Evolutionary conservation across 2,329 filamentous ascomycete genomes (phyloP).

Genomic region (Penicillium sp.): DNA sequence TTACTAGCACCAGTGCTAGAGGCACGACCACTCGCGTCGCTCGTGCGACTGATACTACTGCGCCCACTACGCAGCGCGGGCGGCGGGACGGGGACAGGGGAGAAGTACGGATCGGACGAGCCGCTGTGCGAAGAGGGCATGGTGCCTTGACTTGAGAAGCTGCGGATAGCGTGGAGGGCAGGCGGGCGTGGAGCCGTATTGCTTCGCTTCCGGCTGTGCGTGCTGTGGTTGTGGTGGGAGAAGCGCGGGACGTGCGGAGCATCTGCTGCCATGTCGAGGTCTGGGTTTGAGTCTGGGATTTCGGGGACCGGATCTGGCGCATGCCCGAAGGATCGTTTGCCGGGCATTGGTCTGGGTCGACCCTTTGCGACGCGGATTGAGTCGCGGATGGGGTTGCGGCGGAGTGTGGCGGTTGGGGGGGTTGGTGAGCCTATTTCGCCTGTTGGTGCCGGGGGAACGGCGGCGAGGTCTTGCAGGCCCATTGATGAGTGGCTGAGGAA

Average conservation of each 20-base stretch:
- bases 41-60: slow-evolving; percentile 56
- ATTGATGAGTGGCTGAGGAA: slow-evolving; percentile 92
- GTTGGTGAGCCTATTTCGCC: slow-evolving; percentile 41
- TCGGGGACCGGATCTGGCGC: slow-evolving; percentile 38
- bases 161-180: slow-evolving; percentile 68
- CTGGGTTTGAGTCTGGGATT: slow-evolving; percentile 27
- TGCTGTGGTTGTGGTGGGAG: slow-evolving; percentile 63
- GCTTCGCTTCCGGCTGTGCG: slow-evolving; percentile 85
- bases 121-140: slow-evolving; percentile 54
- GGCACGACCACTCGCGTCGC: slow-evolving; percentile 52
- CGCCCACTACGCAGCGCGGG: slow-evolving; percentile 38
- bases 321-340: slow-evolving; percentile 45
- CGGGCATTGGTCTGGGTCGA: slow-evolving; percentile 53
- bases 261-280: slow-evolving; percentile 46
- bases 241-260: slow-evolving; percentile 59
- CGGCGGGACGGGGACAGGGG: slow-evolving; percentile 28
- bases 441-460: slow-evolving; percentile 58
- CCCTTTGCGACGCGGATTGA: slow-evolving; percentile 89
- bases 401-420: slow-evolving; percentile 52
- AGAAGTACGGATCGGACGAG: slow-evolving; percentile 62
- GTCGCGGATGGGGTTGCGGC: slow-evolving; percentile 72
- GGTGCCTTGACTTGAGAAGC: slow-evolving; percentile 64
- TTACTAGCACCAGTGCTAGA: slow-evolving; percentile 53
- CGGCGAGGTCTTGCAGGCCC: slow-evolving; percentile 73
- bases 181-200: slow-evolving; percentile 74